These are phyloP conservation scores for Peribolospora kevripleyi DNA, from an alignment of 768 basidiomycete genomes.

Conservation along the genomic window DNA sequence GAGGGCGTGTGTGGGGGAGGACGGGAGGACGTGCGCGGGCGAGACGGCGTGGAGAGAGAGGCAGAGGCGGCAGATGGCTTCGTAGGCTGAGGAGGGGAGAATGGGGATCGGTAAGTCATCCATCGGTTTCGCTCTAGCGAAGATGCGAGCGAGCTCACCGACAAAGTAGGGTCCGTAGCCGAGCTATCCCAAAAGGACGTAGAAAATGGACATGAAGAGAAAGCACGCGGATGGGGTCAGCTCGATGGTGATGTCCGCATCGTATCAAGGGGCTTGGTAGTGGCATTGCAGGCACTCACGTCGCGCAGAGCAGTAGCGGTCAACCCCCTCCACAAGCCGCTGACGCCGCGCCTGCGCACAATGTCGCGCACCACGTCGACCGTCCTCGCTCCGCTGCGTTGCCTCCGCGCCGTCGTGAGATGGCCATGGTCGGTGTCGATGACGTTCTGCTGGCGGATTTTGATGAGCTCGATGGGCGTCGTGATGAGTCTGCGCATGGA, in stretches of 20 bases:
- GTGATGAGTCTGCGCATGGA: constrained; percentile 34
- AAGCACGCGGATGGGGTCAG: no score
- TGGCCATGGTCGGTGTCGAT: constrained; percentile 11
- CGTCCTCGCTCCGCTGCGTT: constrained; percentile 22
- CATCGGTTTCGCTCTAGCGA: constrained; percentile 2
- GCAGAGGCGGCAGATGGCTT: constrained; percentile 15
- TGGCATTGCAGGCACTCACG: constrained; percentile 10
- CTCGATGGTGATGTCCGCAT: no score
- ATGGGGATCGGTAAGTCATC: constrained; percentile 2
- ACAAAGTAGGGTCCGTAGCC: constrained; percentile 73
- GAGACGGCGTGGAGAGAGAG: constrained; percentile 4
- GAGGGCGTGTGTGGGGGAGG: not conserved
- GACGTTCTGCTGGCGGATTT: constrained; percentile 53
- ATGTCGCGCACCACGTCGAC: constrained; percentile 34
- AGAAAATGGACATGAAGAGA: no score
- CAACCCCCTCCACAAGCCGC: constrained; percentile 54
- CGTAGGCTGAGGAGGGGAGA: constrained; percentile 14
- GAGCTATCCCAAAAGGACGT: no score
- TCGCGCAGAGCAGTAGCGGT: constrained; percentile 51
- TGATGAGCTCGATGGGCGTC: constrained; percentile 64
- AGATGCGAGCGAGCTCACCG: constrained; percentile 26
- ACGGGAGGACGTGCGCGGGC: not conserved
- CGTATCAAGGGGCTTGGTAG: no score
- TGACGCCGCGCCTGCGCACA: constrained; percentile 31
- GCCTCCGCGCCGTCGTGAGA: not conserved